Percentiles rank a stretch among this genome's conserved stretches.
Evolutionary conservation across 371 early-diverging fungal genomes (phyloP).

Genomic region (Smittium culicis): DNA sequence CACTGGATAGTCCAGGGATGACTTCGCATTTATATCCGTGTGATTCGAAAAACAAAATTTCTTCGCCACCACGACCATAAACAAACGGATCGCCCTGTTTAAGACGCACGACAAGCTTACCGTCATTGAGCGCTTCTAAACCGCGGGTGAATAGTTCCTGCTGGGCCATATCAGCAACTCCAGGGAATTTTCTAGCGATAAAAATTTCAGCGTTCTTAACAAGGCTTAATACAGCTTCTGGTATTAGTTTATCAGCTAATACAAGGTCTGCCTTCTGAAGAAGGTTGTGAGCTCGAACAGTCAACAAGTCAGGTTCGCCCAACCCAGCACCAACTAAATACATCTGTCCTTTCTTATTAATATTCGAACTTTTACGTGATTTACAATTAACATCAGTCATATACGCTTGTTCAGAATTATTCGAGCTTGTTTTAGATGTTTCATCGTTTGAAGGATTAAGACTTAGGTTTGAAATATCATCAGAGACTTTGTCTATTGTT

Average conservation of each 20-base stretch:
- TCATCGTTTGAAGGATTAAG: neutral
- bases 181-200: constrained; percentile 58
- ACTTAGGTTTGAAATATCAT: neutral
- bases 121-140: constrained; percentile 46
- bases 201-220: constrained; percentile 40
- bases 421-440: neutral
- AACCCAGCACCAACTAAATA: constrained; percentile 77
- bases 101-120: constrained; percentile 61
- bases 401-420: neutral
- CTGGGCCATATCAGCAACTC: constrained; percentile 60
- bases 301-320: constrained; percentile 68
- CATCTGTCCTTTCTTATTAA: constrained; percentile 26
- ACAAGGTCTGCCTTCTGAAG: constrained; percentile 60
- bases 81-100: constrained; percentile 85
- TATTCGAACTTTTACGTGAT: neutral
- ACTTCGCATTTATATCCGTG: constrained; percentile 51
- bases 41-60: constrained; percentile 53
- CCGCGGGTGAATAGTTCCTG: constrained; percentile 59
- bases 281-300: constrained; percentile 47
- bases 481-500: neutral
- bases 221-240: constrained; percentile 42
- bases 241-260: constrained; percentile 66
- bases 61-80: constrained; percentile 88
- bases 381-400: neutral
- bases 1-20: constrained; percentile 68